phyloP scores from a whole-genome alignment of 371 early-diverging fungal genomes.

The Haplosporangium sp. region DNA sequence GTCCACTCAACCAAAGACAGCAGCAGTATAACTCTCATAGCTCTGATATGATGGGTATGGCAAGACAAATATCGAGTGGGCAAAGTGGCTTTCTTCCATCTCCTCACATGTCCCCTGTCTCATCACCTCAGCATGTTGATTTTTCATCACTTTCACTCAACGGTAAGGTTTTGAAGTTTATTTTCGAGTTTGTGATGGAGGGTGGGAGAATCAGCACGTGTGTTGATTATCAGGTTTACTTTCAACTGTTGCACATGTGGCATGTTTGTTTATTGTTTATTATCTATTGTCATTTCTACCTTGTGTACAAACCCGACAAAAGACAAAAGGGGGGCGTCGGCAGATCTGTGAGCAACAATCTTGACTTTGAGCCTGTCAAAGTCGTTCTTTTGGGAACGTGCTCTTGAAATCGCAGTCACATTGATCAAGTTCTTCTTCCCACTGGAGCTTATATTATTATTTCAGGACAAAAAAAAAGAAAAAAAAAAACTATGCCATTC shows the following conservation, averaged over 20 bases:
- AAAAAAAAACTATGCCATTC: background rate
- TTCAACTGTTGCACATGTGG: background rate
- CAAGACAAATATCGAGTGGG: conserved; percentile 20
- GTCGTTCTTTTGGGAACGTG: conserved; percentile 4
- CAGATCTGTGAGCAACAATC: background rate
- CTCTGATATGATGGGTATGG: conserved; percentile 6
- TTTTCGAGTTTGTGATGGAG: background rate
- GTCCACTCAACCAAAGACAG: conserved; percentile 7
- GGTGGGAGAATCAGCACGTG: conserved; percentile 1
- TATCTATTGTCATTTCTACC: background rate
- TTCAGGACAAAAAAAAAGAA: too few relatives aligned
- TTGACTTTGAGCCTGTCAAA: conserved; percentile 1
- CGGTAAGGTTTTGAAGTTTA: conserved; percentile 32
- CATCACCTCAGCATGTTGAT: conserved; percentile 38
- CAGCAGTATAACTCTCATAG: conserved; percentile 3
- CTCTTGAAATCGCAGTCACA: conserved; percentile 1
- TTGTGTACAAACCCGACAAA: background rate
- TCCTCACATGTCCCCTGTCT: conserved; percentile 42
- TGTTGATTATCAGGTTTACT: background rate
- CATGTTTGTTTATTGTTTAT: background rate
- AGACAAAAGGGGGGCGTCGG: background rate
- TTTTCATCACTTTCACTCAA: conserved; percentile 45
- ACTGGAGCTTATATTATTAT: too few relatives aligned
- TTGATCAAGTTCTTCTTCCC: background rate
- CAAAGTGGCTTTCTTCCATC: conserved; percentile 25